Base-by-base conservation (phyloP, 2,329 filamentous ascomycete species). In the Cladosporium sp. region DNA sequence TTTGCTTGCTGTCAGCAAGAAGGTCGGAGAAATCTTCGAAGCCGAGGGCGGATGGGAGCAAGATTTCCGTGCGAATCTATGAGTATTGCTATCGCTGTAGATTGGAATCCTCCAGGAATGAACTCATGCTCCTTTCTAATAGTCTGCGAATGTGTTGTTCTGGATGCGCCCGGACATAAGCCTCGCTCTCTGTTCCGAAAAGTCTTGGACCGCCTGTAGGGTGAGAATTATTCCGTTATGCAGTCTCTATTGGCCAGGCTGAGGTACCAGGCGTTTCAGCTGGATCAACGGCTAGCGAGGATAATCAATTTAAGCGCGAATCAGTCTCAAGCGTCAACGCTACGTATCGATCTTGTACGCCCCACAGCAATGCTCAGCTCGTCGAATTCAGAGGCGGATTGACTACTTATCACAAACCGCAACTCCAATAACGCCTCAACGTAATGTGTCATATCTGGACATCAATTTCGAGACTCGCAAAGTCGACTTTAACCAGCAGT, bases 1-100 rank as follows among this genome's bases (percentile, higher is more conserved):
- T 64, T 69, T 84, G 29, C 69, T 85, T 33, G 67, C 70, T 16
- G 78, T 80, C 0, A 78, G 78, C n/a, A 79, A 80, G 55, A 72
- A 72, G 44, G 78, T 82, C 4, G 81, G 78, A 1, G 68, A 72
- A 7, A 70, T 81, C 0, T 83, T 80, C 64, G 77, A 78, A 67
- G 66, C 66, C 0, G 74, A 80, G 57, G 80, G 79, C 4, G 80
- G 76, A 0, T 79, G 63, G 63, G 44, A 55, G 26, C 44, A 31
- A 16, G n/a, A 50, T 5, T 7, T 50, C 28, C 16, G 14, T n/a
- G 16, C 16, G 14, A 55, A 6, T 33, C 12, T 10, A 33, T 55
- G 52, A 55, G 28, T 18, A 0, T 31, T 6, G 50, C 28, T 2
- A 55, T 26, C 23, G 12, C 12, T 14, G 4, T 5, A n/a, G 18